Evolutionary conservation across 2,329 filamentous ascomycete species (phyloP).

Genomic region (Colletotrichum horii): DNA sequence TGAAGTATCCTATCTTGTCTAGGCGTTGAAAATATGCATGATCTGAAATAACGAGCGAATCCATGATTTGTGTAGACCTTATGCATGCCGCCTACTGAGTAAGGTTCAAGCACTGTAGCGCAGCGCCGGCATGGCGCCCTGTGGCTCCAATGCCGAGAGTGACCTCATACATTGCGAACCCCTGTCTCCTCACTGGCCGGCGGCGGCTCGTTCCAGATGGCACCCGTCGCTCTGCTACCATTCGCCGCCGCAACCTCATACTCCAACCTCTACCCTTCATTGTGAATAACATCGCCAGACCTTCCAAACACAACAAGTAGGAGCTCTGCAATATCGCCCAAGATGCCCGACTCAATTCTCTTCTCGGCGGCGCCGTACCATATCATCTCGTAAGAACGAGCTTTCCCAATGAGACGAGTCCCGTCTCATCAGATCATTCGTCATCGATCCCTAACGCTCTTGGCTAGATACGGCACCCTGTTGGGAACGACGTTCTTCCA

Average conservation of each 20-base stretch:
- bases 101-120: not conserved
- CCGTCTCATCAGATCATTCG: not conserved
- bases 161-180: slow-evolving; percentile 20
- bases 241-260: not conserved
- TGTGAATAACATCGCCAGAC: not conserved
- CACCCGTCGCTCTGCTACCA: not conserved
- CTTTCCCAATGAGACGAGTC: not conserved
- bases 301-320: not conserved
- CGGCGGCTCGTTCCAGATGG: not conserved
- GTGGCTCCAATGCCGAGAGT: not conserved
- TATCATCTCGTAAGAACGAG: slow-evolving; percentile 66
- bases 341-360: slow-evolving; percentile 57
- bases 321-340: slow-evolving; percentile 20
- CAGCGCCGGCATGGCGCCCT: not conserved
- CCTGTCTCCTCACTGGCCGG: slow-evolving; percentile 8
- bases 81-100: not conserved
- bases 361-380: slow-evolving; percentile 76
- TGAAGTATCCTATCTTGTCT: not conserved
- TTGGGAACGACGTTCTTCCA: slow-evolving; percentile 89
- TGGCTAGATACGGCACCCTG: slow-evolving; percentile 79
- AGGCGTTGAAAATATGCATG: not conserved
- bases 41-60: not conserved
- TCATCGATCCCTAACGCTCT: slow-evolving; percentile 7
- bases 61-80: not conserved
- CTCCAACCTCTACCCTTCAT: not conserved